Percentiles rank a stretch among this genome's conserved stretches.
Evolutionary conservation across 441 rosid species (phyloP).

Genomic region (Jatropha podagrica): DNA sequence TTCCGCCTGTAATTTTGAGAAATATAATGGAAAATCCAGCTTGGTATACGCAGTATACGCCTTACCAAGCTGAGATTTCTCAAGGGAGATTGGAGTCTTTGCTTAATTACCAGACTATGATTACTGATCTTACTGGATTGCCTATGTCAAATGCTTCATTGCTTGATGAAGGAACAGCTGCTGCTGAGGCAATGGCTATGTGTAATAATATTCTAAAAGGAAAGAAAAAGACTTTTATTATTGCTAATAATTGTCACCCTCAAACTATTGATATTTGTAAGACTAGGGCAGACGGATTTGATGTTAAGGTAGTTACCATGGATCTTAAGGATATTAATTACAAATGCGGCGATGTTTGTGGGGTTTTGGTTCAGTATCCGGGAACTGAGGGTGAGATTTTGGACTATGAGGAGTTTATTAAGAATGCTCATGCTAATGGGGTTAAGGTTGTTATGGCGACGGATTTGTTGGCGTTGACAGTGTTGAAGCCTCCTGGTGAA

Average conservation of each 20-base stretch:
- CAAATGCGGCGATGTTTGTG: slow-evolving; percentile 85
- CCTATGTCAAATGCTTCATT: slow-evolving; percentile 95
- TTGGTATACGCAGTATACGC: slow-evolving; percentile 98
- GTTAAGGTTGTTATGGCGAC: slow-evolving; percentile 98
- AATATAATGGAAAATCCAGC: slow-evolving; percentile 96
- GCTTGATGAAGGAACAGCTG: slow-evolving; percentile 95
- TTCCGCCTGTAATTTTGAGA: slow-evolving; percentile 90
- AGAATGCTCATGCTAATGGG: slow-evolving; percentile 84
- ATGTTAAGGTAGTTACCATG: slow-evolving; percentile 59
- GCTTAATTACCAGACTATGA: slow-evolving; percentile 84
- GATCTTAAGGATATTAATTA: slow-evolving; percentile 84
- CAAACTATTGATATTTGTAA: slow-evolving; percentile 92
- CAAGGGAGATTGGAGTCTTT: slow-evolving; percentile 91
- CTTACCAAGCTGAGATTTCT: slow-evolving; percentile 95
- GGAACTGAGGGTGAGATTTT: slow-evolving; percentile 93
- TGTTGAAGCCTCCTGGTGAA: slow-evolving; percentile 99
- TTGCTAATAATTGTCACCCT: slow-evolving; percentile 85
- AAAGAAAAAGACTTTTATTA: slow-evolving; percentile 87
- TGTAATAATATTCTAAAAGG: slow-evolving; percentile 87
- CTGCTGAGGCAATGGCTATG: slow-evolving; percentile 99
- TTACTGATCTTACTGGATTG: slow-evolving; percentile 86
- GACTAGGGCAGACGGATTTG: slow-evolving; percentile 91
- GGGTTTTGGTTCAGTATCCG: slow-evolving; percentile 95
- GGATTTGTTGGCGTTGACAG: slow-evolving; percentile 85
- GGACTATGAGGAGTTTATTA: slow-evolving; percentile 83